A percentile compares a stretch with the other conserved stretches of the same genome.
Conservation (phyloP, 192 early-diverging fungal species). For the Coemansia sp. region DNA sequence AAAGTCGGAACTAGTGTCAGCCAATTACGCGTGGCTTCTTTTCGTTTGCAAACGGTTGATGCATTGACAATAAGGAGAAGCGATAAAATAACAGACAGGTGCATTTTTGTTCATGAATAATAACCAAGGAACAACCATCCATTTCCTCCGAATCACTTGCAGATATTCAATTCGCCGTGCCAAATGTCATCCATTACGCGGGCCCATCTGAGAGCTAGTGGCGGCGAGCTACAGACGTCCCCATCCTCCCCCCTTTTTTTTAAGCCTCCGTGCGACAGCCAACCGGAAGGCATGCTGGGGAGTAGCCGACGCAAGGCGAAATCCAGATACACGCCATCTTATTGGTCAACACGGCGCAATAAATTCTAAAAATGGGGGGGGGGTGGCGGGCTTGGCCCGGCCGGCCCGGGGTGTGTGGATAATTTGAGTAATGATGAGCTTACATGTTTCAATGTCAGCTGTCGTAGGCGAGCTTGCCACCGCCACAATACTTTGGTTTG, state of each 20-base stretch:
- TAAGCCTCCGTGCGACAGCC: not conserved
- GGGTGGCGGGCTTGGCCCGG: not conserved
- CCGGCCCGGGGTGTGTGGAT: not conserved
- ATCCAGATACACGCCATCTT: not conserved
- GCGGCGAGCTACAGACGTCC: not conserved
- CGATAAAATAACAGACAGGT: too few species aligned
- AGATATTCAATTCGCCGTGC: too few species aligned
- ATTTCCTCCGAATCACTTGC: too few species aligned
- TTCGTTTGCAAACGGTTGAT: too few species aligned
- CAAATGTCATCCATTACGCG: not conserved
- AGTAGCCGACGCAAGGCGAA: not conserved
- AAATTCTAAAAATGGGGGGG: not conserved
- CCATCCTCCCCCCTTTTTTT: not conserved
- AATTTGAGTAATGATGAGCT: not conserved
- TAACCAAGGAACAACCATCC: too few species aligned
- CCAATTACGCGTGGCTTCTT: too few species aligned
- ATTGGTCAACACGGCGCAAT: not conserved
- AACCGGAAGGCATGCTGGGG: not conserved
- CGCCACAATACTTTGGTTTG: not conserved
- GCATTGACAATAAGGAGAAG: too few species aligned
- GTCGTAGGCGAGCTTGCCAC: not conserved
- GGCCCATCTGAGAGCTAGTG: not conserved
- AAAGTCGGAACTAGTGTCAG: not conserved
- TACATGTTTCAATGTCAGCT: not conserved
- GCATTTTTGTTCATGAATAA: too few species aligned